These are phyloP conservation scores for Pilatotrama ljubarskyi DNA, from an alignment of 768 basidiomycete species.

Conservation along the genomic window DNA sequence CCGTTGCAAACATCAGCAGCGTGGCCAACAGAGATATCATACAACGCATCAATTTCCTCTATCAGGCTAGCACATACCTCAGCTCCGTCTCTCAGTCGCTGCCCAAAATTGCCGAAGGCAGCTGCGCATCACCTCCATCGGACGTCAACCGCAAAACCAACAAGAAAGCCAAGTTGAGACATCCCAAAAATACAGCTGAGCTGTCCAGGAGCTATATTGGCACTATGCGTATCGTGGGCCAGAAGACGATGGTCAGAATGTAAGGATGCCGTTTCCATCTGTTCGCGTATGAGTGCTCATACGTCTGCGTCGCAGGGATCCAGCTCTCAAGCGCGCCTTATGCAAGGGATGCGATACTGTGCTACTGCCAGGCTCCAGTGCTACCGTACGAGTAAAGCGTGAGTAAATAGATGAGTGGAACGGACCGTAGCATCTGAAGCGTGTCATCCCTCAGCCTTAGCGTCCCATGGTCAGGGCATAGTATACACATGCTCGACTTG, in stretches of 20 bases:
- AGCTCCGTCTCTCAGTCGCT: conserved; percentile 34
- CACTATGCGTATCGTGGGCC: conserved; percentile 68
- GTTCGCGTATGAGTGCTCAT: not conserved
- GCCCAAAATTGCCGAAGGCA: conserved; percentile 19
- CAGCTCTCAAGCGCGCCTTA: conserved; percentile 76
- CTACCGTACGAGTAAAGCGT: conserved; percentile 67
- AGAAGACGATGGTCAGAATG: conserved; percentile 80
- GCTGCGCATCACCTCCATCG: not conserved
- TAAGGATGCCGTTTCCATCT: conserved; percentile 34
- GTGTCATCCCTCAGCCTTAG: conserved; percentile 34
- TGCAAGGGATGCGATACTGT: conserved; percentile 69
- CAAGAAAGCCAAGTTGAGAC: conserved; percentile 32
- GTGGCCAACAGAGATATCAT: conserved; percentile 73
- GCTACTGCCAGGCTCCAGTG: conserved; percentile 68
- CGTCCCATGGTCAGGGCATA: conserved; percentile 54
- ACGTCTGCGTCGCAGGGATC: conserved; percentile 54
- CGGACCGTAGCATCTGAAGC: not conserved
- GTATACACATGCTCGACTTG: conserved; percentile 63
- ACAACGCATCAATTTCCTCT: conserved; percentile 83
- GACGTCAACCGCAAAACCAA: conserved; percentile 4
- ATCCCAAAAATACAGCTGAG: conserved; percentile 41
- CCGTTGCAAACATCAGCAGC: conserved; percentile 48
- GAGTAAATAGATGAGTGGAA: conserved; percentile 22
- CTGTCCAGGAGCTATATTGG: conserved; percentile 64
- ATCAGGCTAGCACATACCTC: conserved; percentile 75